Percentiles rank a stretch among this genome's conserved stretches.
These are phyloP conservation scores for Corymbia maculata DNA, from an alignment of 345 rosid genomes.

Conservation along the genomic window DNA sequence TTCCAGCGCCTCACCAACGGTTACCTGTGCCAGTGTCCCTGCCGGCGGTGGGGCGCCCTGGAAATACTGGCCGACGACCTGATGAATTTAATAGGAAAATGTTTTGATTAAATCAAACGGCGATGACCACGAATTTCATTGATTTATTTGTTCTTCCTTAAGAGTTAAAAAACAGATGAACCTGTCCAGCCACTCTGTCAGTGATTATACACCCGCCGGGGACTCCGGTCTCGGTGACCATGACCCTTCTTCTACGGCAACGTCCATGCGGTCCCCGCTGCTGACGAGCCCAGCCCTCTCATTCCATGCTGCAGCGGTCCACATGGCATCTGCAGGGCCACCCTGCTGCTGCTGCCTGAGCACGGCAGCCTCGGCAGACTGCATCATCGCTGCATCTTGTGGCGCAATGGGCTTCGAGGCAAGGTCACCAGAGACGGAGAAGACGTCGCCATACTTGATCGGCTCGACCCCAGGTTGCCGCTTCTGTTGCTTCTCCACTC, in stretches of 20 bases:
- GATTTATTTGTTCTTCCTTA: not conserved
- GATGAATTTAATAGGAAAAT: too few species aligned
- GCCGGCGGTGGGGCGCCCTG: too few species aligned
- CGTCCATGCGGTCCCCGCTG: not conserved
- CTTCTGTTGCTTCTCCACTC: not conserved
- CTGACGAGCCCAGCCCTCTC: constrained; percentile 15
- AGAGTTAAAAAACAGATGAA: not conserved
- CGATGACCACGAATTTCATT: not conserved
- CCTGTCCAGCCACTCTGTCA: constrained; percentile 17
- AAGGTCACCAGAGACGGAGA: constrained; percentile 13
- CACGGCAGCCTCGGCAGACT: constrained; percentile 10
- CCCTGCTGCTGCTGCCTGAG: constrained; percentile 9
- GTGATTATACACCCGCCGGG: constrained; percentile 2
- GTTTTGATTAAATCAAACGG: not conserved
- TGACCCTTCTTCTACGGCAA: not conserved
- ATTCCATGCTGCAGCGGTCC: constrained; percentile 4
- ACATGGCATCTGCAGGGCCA: constrained; percentile 5
- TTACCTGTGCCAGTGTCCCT: too few species aligned
- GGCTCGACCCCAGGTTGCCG: not conserved
- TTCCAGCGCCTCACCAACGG: constrained; percentile 11
- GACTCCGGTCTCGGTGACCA: not conserved
- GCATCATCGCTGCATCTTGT: constrained; percentile 18
- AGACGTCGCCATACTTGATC: constrained; percentile 19
- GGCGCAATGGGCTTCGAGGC: constrained; percentile 16
- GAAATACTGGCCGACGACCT: too few species aligned